Evolutionary conservation across 164 flowering plant genomes (phyloP), one percentile per base, ranked within the genome.

Genomic region (Saururus chinensis): DNA sequence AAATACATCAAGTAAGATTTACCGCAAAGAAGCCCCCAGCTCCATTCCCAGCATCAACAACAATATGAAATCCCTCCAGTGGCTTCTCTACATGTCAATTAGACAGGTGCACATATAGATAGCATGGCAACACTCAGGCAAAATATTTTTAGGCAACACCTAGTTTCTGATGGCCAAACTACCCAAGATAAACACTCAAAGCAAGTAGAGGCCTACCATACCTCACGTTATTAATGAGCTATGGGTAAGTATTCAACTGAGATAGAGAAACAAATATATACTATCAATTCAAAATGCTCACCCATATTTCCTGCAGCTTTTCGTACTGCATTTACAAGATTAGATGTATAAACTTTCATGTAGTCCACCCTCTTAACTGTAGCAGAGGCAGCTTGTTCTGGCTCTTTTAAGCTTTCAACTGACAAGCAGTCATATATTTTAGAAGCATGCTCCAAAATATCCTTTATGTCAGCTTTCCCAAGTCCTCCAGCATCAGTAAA

Each of bases 31-130:
- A 93, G 3, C 97, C 99, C 65, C 99, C 97, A 25, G 99, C 93
- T 71, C 99, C 99, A 78, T 93, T 93, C 64, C 99, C 99, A 19
- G 96, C 99, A 76, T 93, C 99, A 73, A 93, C 99, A 70, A 93
- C 74, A 56, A 93, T 80, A 72, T 93, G 99, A 77, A 93, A 93
- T 20, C 99, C 99, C 70, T 85, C 93, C 84, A 91, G 64, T 67
- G 97, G 97, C 74, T 82, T 93, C 78, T 90, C 99, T 90, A 82
- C 51, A 57, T 68, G 56, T 75, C 23, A 60, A 69, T 42, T 41
- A 56, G 25, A 25, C 23, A 19, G 6, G 17, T 45, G 25, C 22
- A 53, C 56, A 53, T 10, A 53, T 4, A 53, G 1, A n/a, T n/a
- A n/a, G 19, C 22, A 53, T 19, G 57, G 19, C 24, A 49, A 54